Base-by-base conservation (phyloP, 1,284 basidiomycete genomes). In the Butyriboletus appendiculatus region DNA sequence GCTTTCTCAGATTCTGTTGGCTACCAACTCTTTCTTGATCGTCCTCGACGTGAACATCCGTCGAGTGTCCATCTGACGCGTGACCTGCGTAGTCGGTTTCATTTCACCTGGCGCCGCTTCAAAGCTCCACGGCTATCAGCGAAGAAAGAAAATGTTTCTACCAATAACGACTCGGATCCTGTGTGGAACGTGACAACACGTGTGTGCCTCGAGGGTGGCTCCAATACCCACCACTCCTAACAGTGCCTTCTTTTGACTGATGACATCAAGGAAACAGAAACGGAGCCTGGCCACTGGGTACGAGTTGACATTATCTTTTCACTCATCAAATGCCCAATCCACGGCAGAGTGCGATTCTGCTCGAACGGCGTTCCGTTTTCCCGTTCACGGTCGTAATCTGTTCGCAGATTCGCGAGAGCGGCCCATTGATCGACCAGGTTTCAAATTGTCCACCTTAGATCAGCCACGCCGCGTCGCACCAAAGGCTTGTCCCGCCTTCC, bases 291-390 rank as follows among this genome's bases (percentile, higher is more conserved):
- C 14, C 43, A 35, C 26, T 34, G 42, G 42, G 48, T 46, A 45
- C 11, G 14, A 45, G 10, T 33, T 45, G 43, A 39, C 32, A 32
- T 47, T 47, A n/a, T 59, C 34, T 26, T 16, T 16, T 20, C 40
- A 28, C 28, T 18, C 22, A 44, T 45, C 52, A 41, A 33, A 32
- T 34, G 28, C 11, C 40, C 49, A 47, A 26, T 48, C 22, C 20
- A 26, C 35, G 32, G 34, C 30, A 24, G 15, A 15, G 24, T 43
- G 38, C 30, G 45, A 26, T 32, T 45, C 30, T 22, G 33, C 34
- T 51, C 42, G 46, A 43, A 49, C 65, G 68, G 65, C 53, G 45
- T 55, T 66, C 65, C 65, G 67, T 54, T 20, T 52, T 65, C 53
- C 65, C 57, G 47, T 40, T 22, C 37, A 11, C 30, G 24, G 18